Base-by-base conservation (phyloP, 495 filamentous ascomycete species). In the Aspergillus saccharolyticus region DNA sequence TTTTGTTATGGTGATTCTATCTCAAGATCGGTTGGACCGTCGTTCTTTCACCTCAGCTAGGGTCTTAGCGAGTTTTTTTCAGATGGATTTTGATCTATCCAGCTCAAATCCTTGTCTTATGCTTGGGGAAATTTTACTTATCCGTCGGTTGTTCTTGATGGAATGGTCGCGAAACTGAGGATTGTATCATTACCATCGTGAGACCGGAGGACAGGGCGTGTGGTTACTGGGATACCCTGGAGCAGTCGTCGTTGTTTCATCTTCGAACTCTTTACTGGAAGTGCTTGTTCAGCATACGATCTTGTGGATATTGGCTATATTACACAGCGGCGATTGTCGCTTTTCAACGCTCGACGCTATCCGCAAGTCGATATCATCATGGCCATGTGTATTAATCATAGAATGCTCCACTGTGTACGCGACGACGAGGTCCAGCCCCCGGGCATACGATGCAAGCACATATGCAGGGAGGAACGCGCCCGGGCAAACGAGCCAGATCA, bases 1-100 rank as follows among this genome's bases (percentile, higher is more conserved):
- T 44, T 56, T 57, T 54, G 42, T 46, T 33, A 45, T 54, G 20
- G 10, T 24, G 20, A 20, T 44, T 43, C 25, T n/a, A 7, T 55
- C 43, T 55, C 33, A 12, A 39, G 12, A 39, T 18, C 24, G 49
- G 22, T 12, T 39, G 33, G 33, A 52, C 54, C 44, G 17, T 33
- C 19, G 8, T 1, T 30, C 47, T 52, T 16, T 39, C 20, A 12
- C 6, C 12, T 39, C 33, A 15, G 33, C 33, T 15, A 12, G 33
- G 12, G 14, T 12, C 25, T n/a, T n/a, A n/a, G n/a, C n/a, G n/a
- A n/a, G n/a, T n/a, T n/a, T n/a, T n/a, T n/a, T n/a, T n/a, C n/a
- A n/a, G n/a, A n/a, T n/a, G n/a, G n/a, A n/a, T n/a, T n/a, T n/a
- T n/a, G n/a, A n/a, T n/a, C n/a, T n/a, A n/a, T n/a, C n/a, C n/a